Conservation (phyloP, 495 filamentous ascomycete species). For the Pyrenopolyporus hunteri region DNA sequence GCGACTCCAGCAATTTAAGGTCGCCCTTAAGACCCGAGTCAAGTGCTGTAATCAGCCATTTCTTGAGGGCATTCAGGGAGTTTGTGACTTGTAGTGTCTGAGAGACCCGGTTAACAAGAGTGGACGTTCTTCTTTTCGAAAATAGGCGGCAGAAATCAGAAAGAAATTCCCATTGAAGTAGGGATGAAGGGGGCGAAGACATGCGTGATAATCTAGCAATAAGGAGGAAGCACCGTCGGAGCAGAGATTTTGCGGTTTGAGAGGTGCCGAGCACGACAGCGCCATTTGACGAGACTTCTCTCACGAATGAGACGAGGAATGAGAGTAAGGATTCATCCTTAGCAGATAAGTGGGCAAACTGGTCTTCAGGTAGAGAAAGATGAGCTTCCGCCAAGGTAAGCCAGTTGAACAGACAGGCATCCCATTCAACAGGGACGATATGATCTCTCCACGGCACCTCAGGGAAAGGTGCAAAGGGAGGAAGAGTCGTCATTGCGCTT, state of each 20-base stretch:
- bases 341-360: conserved; percentile 55
- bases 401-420: conserved; percentile 80
- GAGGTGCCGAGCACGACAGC: conserved; percentile 50
- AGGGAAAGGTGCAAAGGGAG: conserved; percentile 77
- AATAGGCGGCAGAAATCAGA: conserved; percentile 62
- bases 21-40: conserved; percentile 56
- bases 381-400: conserved; percentile 66
- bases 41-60: conserved; percentile 55
- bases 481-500: conserved; percentile 49
- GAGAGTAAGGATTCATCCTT: conserved; percentile 61
- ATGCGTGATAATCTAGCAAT: conserved; percentile 54
- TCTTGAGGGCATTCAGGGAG: conserved; percentile 50
- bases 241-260: conserved; percentile 57
- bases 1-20: conserved; percentile 53
- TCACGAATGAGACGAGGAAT: conserved; percentile 69
- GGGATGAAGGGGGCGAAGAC: conserved; percentile 47
- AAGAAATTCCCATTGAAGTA: conserved; percentile 65
- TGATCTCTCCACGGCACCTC: conserved; percentile 67
- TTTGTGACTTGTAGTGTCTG: conserved; percentile 45
- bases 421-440: conserved; percentile 75
- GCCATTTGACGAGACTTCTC: conserved; percentile 53
- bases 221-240: conserved; percentile 67
- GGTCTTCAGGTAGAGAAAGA: conserved; percentile 60
- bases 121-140: conserved; percentile 53
- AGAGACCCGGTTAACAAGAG: conserved; percentile 38